Evolutionary conservation across 306 rosid genomes (phyloP).

Genomic region (Cucumis melo): DNA sequence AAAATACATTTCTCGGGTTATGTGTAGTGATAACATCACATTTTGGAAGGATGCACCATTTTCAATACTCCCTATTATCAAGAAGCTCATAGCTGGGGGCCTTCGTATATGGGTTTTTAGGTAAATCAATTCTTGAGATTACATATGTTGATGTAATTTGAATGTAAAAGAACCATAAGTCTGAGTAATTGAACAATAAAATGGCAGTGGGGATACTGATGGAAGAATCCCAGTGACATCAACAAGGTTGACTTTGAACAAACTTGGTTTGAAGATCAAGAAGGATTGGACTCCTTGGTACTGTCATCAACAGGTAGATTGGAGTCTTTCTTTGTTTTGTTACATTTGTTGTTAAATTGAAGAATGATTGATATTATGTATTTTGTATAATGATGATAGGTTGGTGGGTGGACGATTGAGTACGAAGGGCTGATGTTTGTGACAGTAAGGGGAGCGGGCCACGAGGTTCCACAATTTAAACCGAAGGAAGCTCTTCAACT

Average conservation of each 20-base stretch:
- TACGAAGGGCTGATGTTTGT: slow-evolving; percentile 34
- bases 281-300: slow-evolving; percentile 47
- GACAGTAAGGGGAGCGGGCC: slow-evolving; percentile 38
- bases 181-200: no score
- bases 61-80: slow-evolving; percentile 52
- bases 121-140: slow-evolving; percentile 11
- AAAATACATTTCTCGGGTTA: neutral
- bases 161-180: no score
- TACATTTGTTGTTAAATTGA: no score
- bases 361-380: no score
- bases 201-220: slow-evolving; percentile 34
- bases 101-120: slow-evolving; percentile 73
- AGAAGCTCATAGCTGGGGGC: slow-evolving; percentile 55
- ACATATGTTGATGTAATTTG: no score
- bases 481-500: slow-evolving; percentile 27
- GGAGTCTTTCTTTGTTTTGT: no score
- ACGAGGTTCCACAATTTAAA: slow-evolving; percentile 24
- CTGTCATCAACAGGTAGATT: slow-evolving; percentile 20
- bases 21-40: slow-evolving; percentile 27
- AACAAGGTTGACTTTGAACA: slow-evolving; percentile 28
- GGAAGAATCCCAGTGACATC: slow-evolving; percentile 39
- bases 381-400: slow-evolving; percentile 18
- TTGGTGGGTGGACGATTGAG: slow-evolving; percentile 35
- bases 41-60: slow-evolving; percentile 50
- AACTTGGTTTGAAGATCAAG: slow-evolving; percentile 21